Base-by-base conservation (phyloP, 1,284 basidiomycete species). In the Ustilago lituana region DNA sequence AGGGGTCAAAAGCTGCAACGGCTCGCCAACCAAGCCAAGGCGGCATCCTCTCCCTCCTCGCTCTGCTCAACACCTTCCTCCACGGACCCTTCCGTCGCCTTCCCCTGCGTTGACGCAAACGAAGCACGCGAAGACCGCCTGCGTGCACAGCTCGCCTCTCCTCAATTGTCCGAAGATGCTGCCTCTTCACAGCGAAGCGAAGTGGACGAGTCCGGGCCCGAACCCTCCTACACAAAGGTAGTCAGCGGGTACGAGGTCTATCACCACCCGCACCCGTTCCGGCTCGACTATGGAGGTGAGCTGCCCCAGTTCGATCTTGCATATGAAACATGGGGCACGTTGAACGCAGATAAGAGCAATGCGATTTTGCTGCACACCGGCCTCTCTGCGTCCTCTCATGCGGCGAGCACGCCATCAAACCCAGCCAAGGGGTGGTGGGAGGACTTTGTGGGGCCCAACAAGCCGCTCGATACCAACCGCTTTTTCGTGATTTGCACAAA, bases 401-500 rank as follows among this genome's bases (percentile, higher is more conserved):
- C 96, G 1, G 94, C 94, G 0, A 91, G 91, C 11, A 91, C 91
- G 0, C 82, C 86, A 2, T 83, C 86, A 11, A 97, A 96, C 72
- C 88, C 92, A 0, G 84, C 91, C 0, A 87, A 89, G 20, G 95
- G 96, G 5, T 99, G 95, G 96, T 98, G 95, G 95, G 91, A 98
- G 83, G 91, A 91, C 75, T 99, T 98, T 84, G 93, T 99, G 63
- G 95, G 96, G 0, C 94, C 94, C 2, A 93, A 93, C 58, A 81
- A 79, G 50, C 89, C 94, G 3, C 86, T 99, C 31, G 96, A 99
- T 85, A 98, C 95, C 4, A 86, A 94, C 80, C 87, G 89, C 49
- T 97, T 91, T 85, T 98, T 92, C 83, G 86, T 98, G 79, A 89
- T 98, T 44, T 99, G 95, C 85, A 94, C 94, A 12, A 99, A 98